Base-by-base conservation (phyloP, 805 yeast species). In the Metschnikowia similis region DNA sequence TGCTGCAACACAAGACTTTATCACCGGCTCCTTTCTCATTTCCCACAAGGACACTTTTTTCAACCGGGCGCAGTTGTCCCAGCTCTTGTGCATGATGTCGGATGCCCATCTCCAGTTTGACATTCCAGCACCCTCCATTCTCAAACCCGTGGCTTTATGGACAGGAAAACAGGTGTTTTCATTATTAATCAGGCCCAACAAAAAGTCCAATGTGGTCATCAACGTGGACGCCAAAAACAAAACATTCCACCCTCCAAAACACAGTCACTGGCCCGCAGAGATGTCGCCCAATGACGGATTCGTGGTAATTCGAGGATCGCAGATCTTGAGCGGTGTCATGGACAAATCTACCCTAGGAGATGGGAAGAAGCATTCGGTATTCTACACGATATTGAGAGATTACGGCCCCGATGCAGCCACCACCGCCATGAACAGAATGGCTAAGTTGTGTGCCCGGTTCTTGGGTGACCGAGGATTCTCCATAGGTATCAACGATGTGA, bases 1-100 rank as follows among this genome's bases (percentile, higher is more conserved):
- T 77, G 99, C 99, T 0, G 99, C 99, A 8, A 94, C 99, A 0
- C 99, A 94, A 75, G 99, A 94, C 81, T 94, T 94, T 75, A 94
- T 94, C 61, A 91, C 98, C 6, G 99, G 98, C 16, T 89, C 97
- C 0, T 94, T 85, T 66, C 75, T 94, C 62, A 88, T 94, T 38
- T 87, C 97, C 0, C 89, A 87, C 61, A 95, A 94, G 69, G 98
- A 95, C 67, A 80, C 96, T 1, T 94, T 94, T 67, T 92, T 81
- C 64, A 96, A 91, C 69, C 79, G 96, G 56, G 94, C 92, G 1
- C 75, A 88, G 8, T 82, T 94, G 49, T 82, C 85, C 4, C 96
- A 89, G 68, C 62, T 94, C 40, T 75, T 92, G 55, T 79, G 95
- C 21, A 90, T 91, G 96, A 94, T 94, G 99, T 85, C 95, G 10